Percentiles rank a stretch among this genome's conserved stretches.
Conservation (phyloP, 1,284 basidiomycete species). For the Microbotryum saponariae region DNA sequence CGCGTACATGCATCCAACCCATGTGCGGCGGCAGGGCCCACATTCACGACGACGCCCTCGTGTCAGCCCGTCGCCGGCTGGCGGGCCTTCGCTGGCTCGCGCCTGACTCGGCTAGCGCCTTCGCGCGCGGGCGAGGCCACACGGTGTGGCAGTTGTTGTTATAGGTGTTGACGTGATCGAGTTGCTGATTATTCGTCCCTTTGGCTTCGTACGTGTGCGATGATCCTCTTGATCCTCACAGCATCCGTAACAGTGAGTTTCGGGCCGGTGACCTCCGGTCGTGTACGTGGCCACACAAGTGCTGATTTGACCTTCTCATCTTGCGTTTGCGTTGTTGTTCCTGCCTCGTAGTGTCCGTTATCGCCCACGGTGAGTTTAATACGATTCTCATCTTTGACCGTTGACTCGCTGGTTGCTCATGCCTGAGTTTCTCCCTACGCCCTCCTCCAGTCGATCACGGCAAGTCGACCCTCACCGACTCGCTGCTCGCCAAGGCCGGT, state of each 20-base stretch:
- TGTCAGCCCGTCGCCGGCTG: no score
- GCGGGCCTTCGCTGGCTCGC: background rate
- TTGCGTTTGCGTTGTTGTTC: background rate
- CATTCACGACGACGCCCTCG: no score
- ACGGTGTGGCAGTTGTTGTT: no score
- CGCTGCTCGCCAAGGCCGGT: constrained; percentile 98
- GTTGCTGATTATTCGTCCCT: no score
- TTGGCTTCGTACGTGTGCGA: no score
- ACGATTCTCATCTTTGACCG: background rate
- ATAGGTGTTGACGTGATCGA: no score
- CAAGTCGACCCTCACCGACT: constrained; percentile 99
- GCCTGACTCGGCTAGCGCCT: background rate
- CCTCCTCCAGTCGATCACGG: constrained; percentile 76
- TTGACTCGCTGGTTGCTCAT: background rate
- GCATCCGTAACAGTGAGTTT: constrained; percentile 34
- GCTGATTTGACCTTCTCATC: background rate
- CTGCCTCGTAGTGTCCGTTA: constrained; percentile 30
- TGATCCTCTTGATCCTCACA: background rate
- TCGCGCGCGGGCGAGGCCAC: background rate
- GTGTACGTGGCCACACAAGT: background rate
- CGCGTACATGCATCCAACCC: no score
- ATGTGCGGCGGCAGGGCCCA: no score
- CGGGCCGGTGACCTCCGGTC: no score
- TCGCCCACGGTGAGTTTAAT: constrained; percentile 41
- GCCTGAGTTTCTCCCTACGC: background rate